A percentile compares a stretch with the other conserved stretches of the same genome.
These are phyloP conservation scores for Psophocarpus tetragonolobus DNA, from an alignment of 306 rosid species.

Conservation along the genomic window DNA sequence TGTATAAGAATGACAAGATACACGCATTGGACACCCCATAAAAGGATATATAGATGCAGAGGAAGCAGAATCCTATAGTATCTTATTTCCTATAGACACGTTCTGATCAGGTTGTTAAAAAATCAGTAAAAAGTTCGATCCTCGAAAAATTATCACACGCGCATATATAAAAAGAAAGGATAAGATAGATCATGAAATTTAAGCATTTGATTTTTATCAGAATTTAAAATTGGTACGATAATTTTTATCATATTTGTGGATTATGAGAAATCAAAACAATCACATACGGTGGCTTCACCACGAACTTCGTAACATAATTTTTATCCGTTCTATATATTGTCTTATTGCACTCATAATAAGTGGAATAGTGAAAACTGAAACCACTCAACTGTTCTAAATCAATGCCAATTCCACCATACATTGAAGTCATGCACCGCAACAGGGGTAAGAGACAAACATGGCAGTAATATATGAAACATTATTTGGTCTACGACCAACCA, in stretches of 20 bases:
- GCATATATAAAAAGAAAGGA: too few relatives aligned
- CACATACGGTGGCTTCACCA: not conserved
- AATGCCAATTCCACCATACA: slow-evolving; percentile 1
- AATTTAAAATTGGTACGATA: not conserved
- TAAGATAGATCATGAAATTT: not conserved
- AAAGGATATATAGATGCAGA: too few relatives aligned
- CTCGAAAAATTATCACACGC: too few relatives aligned
- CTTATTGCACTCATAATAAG: not conserved
- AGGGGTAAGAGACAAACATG: not conserved
- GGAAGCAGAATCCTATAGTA: too few relatives aligned
- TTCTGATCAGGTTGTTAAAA: too few relatives aligned
- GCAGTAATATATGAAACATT: not conserved
- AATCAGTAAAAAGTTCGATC: too few relatives aligned
- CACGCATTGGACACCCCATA: not conserved
- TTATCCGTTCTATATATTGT: slow-evolving; percentile 7
- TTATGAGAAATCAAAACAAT: slow-evolving; percentile 4
- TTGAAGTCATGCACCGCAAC: slow-evolving; percentile 9
- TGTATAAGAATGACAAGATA: too few relatives aligned
- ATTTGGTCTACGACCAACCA: slow-evolving; percentile 71
- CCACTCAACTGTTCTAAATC: slow-evolving; percentile 11
- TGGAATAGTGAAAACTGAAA: slow-evolving; percentile 23
- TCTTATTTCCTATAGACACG: too few relatives aligned
- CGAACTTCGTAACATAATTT: not conserved
- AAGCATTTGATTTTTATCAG: not conserved
- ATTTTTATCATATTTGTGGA: not conserved